Base-by-base conservation (phyloP, 495 filamentous ascomycete genomes). In the Tuber microsphaerosporum region DNA sequence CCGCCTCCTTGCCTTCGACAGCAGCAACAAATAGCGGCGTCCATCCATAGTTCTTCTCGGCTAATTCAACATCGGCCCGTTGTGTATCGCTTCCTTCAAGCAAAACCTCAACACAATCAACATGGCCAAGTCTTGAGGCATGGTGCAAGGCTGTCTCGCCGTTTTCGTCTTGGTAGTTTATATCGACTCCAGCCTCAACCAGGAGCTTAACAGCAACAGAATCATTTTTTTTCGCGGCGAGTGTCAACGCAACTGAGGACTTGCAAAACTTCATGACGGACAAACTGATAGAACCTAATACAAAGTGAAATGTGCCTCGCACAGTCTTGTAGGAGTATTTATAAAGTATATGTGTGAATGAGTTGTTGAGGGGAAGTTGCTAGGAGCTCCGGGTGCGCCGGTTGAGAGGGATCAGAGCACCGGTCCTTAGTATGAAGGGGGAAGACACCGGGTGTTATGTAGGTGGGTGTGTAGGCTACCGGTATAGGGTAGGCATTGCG, bases 61-160 rank as follows among this genome's bases (percentile, higher is more conserved):
- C 84, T 44, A 97, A 82, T 74, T 97, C 92, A 4, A 92, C 84
- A 78, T 98, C 85, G 0, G 90, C 89, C 76, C 90, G 92, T 76
- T 93, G 92, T 43, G 88, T 85, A 12, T 85, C 80, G 0, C 89
- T 90, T 19, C 92, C 93, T 12, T 90, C 85, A 16, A 99, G 83
- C 34, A 99, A 84, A 42, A 91, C 89, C 74, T 85, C 87, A 1
- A 91, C 92, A 80, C 95, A 98, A 72, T 93, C 87, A 48, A 88
- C 87, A 81, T 97, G 92, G 19, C 92, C 93, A 82, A 93, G 94
- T 46, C 94, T 90, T 39, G 96, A 96, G 20, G 95, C 94, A 81
- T 97, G 88, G 82, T 99, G 96, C 65, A 99, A 84, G 6, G 94
- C 93, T 44, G 93, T 93, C 85, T 98, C 96, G n/a, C 94, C 94